Evolutionary conservation across 148 eudicot species (phyloP).

Genomic region (Camellia lanceoleosa): DNA sequence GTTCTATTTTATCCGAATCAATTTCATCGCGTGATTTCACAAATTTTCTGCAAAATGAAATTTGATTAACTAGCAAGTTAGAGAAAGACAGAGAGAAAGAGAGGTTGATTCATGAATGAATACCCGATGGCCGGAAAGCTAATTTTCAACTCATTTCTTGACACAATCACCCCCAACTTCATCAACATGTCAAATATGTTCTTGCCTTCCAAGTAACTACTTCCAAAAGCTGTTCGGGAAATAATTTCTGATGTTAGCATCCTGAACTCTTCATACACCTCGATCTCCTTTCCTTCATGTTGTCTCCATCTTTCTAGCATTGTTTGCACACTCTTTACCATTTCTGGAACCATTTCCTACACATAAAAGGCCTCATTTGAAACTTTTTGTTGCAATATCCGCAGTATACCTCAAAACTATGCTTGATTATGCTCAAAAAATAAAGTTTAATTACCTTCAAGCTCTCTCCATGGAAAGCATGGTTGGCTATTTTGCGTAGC

Average conservation of each 20-base stretch:
- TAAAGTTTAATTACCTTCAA: background rate
- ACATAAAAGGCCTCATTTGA: background rate
- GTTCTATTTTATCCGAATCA: slow-evolving; percentile 11
- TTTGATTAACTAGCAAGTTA: background rate
- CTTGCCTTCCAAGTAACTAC: slow-evolving; percentile 22
- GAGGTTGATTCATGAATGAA: too few relatives aligned
- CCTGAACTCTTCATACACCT: slow-evolving; percentile 17
- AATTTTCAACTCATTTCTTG: background rate
- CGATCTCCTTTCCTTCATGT: slow-evolving; percentile 15
- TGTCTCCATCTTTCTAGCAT: slow-evolving; percentile 25
- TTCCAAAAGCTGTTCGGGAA: slow-evolving; percentile 28
- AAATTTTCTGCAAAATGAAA: background rate
- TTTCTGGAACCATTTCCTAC: slow-evolving; percentile 16
- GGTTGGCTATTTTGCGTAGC: slow-evolving; percentile 22
- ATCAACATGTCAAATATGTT: slow-evolving; percentile 15
- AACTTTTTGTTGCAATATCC: too few relatives aligned
- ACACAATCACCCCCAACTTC: background rate
- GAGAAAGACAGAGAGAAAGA: too few relatives aligned
- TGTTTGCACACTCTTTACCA: slow-evolving; percentile 13
- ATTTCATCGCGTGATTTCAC: background rate
- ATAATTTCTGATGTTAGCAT: slow-evolving; percentile 18
- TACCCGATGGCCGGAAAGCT: slow-evolving; percentile 20
- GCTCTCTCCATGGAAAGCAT: slow-evolving; percentile 11
- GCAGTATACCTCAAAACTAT: background rate
- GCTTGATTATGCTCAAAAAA: background rate